These are phyloP conservation scores for Flaveria bidentis DNA, from an alignment of 129 eudicot species.

Conservation along the genomic window DNA sequence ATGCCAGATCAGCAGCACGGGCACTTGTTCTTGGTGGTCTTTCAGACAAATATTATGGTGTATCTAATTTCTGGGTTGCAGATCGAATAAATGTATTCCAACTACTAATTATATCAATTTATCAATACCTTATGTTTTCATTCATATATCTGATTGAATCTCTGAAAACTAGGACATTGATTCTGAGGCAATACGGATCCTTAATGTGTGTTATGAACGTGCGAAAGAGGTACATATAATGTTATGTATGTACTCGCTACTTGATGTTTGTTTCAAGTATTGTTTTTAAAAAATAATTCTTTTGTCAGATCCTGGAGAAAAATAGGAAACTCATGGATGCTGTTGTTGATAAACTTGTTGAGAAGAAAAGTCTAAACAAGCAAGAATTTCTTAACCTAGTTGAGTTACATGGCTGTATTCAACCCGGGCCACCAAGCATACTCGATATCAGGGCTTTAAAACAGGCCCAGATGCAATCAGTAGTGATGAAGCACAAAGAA, in stretches of 20 bases:
- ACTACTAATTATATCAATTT: neutral
- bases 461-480: conserved; percentile 55
- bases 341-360: conserved; percentile 64
- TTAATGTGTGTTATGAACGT: conserved; percentile 64
- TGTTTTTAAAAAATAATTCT: neutral
- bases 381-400: conserved; percentile 66
- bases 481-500: conserved; percentile 40
- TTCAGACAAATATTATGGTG: conserved; percentile 77
- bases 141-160: conserved; percentile 17
- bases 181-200: conserved; percentile 66
- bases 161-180: conserved; percentile 63
- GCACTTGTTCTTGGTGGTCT: conserved; percentile 82
- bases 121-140: conserved; percentile 1
- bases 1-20: conserved; percentile 93
- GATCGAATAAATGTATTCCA: conserved; percentile 62
- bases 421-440: conserved; percentile 64
- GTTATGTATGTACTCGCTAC: neutral
- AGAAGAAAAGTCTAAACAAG: conserved; percentile 67
- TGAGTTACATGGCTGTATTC: conserved; percentile 63
- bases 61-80: conserved; percentile 69
- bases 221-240: conserved; percentile 66
- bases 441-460: conserved; percentile 61
- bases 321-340: conserved; percentile 75
- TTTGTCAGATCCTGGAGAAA: conserved; percentile 56
- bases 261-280: conserved; percentile 14